Base-by-base conservation (phyloP, 1,139 yeast species). In the Magnusiomyces suaveolens region DNA sequence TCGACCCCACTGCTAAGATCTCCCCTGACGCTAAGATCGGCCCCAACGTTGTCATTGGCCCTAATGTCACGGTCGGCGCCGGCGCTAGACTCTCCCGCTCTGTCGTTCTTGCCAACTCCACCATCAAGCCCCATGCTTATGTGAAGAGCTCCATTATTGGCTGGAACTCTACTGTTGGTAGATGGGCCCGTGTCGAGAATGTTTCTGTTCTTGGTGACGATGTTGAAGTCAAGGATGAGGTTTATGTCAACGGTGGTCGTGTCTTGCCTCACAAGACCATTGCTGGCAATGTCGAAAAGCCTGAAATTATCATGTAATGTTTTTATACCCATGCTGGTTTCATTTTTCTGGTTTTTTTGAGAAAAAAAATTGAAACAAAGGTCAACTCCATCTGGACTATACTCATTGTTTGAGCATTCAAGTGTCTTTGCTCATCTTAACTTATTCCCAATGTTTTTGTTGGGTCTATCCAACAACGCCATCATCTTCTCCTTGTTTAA, bases 111-210 rank as follows among this genome's bases (percentile, higher is more conserved):
- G 83, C 87, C 70, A 87, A 90, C 80, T 88, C 97, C 57, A 81
- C 80, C 69, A 87, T 94, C 70, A 88, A 87, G 76, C 97, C 90
- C 72, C 98, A 94, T 75, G 96, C 98, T 65, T 87, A 94, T 85
- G 95, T 94, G 67, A 90, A 92, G 76, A 86, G 94, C 68, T 87
- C 98, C 67, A 92, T 94, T 73, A 95, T 94, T 63, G 99, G 99
- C 66, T 94, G 99, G 99, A 86, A 89, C 80, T 90, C 97, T 60
- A 87, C 90, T 68, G 90, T 94, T 66, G 99, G 99, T 72, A 84
- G 83, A 74, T 92, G 99, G 99, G 96, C 97, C 62, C 89, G 99
- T 80, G 83, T 95, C 63, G 98, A 92, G 76, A 96, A 96, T 76
- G 87, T 84, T 66, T 87, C 97, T 60, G 98, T 94, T 58, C 82